A percentile compares a stretch with the other conserved stretches of the same genome.
phyloP scores from a whole-genome alignment of 768 basidiomycete species.

The Podaxis sp. region DNA sequence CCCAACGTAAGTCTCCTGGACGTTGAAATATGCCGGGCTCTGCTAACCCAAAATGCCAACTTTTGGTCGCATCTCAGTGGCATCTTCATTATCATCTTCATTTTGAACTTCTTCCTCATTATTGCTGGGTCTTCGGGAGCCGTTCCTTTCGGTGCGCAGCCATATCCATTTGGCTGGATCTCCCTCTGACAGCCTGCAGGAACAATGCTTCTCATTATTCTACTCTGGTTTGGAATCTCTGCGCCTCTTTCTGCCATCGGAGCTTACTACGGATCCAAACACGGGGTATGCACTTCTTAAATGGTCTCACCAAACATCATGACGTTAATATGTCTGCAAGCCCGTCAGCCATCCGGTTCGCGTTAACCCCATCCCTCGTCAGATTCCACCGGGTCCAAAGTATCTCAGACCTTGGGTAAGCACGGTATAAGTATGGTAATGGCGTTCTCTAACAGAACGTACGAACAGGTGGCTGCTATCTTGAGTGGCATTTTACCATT shows the following conservation, averaged over 20 bases:
- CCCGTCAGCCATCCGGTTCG: slow-evolving; percentile 78
- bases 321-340: slow-evolving; percentile 34
- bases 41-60: background rate
- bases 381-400: slow-evolving; percentile 85
- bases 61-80: slow-evolving; percentile 40
- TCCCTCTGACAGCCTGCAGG: slow-evolving; percentile 36
- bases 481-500: slow-evolving; percentile 94
- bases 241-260: slow-evolving; percentile 87
- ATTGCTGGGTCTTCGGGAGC: slow-evolving; percentile 88
- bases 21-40: background rate
- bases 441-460: slow-evolving; percentile 1
- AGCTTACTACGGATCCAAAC: slow-evolving; percentile 81
- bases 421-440: background rate
- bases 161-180: background rate
- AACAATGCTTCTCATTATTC: slow-evolving; percentile 79
- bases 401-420: slow-evolving; percentile 81
- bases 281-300: slow-evolving; percentile 60
- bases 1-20: slow-evolving; percentile 62
- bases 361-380: slow-evolving; percentile 92
- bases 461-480: slow-evolving; percentile 58
- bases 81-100: slow-evolving; percentile 82
- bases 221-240: slow-evolving; percentile 93
- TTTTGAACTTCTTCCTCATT: slow-evolving; percentile 90
- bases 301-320: background rate
- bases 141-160: slow-evolving; percentile 82